A percentile compares a stretch with the other conserved stretches of the same genome.
phyloP scores from a whole-genome alignment of 306 rosid genomes.

The Prunus kanzakura region DNA sequence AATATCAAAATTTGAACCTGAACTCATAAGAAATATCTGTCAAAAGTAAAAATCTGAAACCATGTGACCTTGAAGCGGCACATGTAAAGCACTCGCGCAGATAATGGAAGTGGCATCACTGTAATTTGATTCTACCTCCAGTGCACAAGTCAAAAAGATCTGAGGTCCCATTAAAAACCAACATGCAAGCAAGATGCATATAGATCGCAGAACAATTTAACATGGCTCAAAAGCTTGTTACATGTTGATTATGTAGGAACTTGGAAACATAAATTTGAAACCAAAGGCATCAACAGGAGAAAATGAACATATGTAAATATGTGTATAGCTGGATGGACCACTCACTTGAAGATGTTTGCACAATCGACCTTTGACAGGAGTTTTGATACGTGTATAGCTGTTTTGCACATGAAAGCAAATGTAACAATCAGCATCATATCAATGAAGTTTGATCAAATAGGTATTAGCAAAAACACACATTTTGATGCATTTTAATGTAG shows the following conservation, averaged over 20 bases:
- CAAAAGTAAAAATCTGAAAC: neutral
- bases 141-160: neutral
- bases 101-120: neutral
- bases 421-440: constrained; percentile 15
- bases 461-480: neutral
- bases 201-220: neutral
- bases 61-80: neutral
- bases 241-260: neutral
- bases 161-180: neutral
- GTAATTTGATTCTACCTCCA: constrained; percentile 1
- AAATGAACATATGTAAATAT: neutral
- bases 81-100: neutral
- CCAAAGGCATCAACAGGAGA: neutral
- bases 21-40: neutral
- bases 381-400: constrained; percentile 69
- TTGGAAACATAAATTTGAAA: neutral
- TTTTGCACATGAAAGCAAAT: constrained; percentile 29
- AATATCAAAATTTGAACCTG: neutral
- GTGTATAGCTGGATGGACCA: constrained; percentile 18
- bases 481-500: neutral
- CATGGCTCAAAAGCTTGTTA: neutral
- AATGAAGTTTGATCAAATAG: neutral
- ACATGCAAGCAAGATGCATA: neutral
- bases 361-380: constrained; percentile 83
- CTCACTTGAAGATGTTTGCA: constrained; percentile 92